Conservation (phyloP, 306 rosid genomes). For the Trichosanthes cucumerina region DNA sequence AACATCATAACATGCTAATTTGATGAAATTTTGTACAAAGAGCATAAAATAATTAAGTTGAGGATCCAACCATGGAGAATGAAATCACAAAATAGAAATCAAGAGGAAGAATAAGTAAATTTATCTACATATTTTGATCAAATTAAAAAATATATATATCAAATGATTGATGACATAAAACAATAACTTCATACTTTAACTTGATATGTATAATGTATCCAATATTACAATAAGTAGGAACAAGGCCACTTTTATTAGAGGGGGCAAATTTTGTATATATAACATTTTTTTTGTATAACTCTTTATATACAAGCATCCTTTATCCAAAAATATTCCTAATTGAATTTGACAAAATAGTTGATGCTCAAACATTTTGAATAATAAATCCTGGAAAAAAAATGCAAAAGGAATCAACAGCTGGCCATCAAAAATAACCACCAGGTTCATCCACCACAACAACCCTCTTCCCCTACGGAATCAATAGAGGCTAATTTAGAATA, state of each 20-base stretch:
- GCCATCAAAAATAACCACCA: no score
- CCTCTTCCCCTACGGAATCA: slow-evolving; percentile 56
- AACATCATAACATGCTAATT: neutral
- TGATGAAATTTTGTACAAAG: neutral
- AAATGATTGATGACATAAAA: neutral
- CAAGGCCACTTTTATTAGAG: neutral
- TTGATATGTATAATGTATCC: neutral
- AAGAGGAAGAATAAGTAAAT: slow-evolving; percentile 5
- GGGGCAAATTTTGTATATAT: neutral
- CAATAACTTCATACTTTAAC: neutral
- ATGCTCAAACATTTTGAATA: neutral
- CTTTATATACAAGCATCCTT: neutral
- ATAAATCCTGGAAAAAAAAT: neutral
- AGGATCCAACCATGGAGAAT: neutral
- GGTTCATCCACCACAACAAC: slow-evolving; percentile 99
- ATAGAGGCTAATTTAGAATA: neutral
- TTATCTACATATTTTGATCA: neutral
- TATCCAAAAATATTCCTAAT: neutral
- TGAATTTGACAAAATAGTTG: neutral
- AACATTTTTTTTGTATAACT: neutral
- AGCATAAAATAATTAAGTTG: neutral
- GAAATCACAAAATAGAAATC: neutral
- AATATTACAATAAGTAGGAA: neutral
- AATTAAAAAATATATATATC: neutral
- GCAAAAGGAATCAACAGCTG: no score